Conservation (phyloP, 805 yeast genomes). For the Saturnispora serradocipensis region DNA sequence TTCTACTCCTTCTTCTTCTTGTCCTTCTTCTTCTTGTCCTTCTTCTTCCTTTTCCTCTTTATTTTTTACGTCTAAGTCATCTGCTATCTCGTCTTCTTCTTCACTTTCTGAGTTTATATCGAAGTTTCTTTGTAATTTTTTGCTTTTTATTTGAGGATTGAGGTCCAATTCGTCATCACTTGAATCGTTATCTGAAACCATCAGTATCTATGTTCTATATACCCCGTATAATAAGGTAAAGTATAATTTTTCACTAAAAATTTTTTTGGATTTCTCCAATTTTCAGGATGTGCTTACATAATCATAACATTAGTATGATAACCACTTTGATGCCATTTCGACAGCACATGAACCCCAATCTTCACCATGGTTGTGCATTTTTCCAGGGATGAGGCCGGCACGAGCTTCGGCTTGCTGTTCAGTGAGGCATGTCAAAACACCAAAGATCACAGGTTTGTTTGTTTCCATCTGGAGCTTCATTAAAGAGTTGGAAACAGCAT, state of each 20-base stretch:
- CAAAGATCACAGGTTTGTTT: conserved; percentile 79
- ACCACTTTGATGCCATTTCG: conserved; percentile 65
- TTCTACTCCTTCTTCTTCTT: conserved; percentile 14
- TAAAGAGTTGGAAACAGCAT: conserved; percentile 73
- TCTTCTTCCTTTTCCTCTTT: conserved; percentile 18
- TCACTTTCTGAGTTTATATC: conserved; percentile 13
- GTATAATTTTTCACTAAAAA: conserved; percentile 1
- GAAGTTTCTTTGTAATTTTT: conserved; percentile 2
- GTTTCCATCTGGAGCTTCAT: conserved; percentile 71
- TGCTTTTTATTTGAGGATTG: background rate
- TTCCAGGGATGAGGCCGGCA: conserved; percentile 71
- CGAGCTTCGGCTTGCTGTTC: conserved; percentile 90
- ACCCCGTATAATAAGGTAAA: background rate
- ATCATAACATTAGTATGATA: background rate
- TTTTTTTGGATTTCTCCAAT: background rate
- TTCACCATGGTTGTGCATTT: conserved; percentile 91
- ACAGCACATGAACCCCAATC: conserved; percentile 99
- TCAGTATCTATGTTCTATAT: background rate
- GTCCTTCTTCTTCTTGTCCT: conserved; percentile 18
- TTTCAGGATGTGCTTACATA: background rate
- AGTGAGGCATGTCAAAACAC: conserved; percentile 85
- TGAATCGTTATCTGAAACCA: conserved; percentile 3
- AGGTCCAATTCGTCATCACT: conserved; percentile 3
- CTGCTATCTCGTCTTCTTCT: conserved; percentile 8
- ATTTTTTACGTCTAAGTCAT: conserved; percentile 10